Base-by-base conservation (phyloP, 768 basidiomycete species). In the Phlebiopsis gigantea region DNA sequence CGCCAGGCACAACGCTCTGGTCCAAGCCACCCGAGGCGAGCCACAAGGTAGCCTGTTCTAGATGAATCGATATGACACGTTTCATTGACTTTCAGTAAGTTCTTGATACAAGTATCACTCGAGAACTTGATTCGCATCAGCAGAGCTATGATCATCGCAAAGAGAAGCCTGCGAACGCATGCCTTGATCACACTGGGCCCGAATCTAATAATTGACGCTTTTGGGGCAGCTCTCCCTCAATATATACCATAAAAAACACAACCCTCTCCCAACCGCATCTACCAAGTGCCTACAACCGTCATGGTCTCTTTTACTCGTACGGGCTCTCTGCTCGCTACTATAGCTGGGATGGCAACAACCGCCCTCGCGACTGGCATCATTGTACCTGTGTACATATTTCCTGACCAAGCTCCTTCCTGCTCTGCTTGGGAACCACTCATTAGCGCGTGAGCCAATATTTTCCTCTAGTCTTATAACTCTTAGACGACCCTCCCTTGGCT, bases 361-460 rank as follows among this genome's bases (percentile, higher is more conserved):
- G 55, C 65, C 10, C 46, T 65, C 1, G 57, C 65, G 17, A 66
- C 66, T 5, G 70, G 65, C 25, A 58, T 68, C 39, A 62, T 73
- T 19, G 66, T 72, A 17, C 72, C 71, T 34, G 57, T 72, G 2
- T 73, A 73, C 60, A 65, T 71, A 50, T 69, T 65, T 34, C 72
- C 71, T 3, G 64, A 57, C 1, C 56, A 58, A 15, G 25, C 57
- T 1, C 30, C 61, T 17, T 50, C 56, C 28, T 70, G 71, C 49
- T 52, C 61, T 15, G 56, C 26, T 10, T 73, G 71, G 71, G 24
- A 61, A 4, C 61, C 69, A 1, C 60, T 72, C 4, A 53, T 68
- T 26, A 61, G 64, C 7, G 59, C 63, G 68, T 71, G 45, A 7
- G 50, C 24, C 19, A 15, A 30, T 30, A 25, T 24, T n/a, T 4